Evolutionary conservation across 2,329 filamentous ascomycete species (phyloP).

Genomic region (Clarireedia paspali): DNA sequence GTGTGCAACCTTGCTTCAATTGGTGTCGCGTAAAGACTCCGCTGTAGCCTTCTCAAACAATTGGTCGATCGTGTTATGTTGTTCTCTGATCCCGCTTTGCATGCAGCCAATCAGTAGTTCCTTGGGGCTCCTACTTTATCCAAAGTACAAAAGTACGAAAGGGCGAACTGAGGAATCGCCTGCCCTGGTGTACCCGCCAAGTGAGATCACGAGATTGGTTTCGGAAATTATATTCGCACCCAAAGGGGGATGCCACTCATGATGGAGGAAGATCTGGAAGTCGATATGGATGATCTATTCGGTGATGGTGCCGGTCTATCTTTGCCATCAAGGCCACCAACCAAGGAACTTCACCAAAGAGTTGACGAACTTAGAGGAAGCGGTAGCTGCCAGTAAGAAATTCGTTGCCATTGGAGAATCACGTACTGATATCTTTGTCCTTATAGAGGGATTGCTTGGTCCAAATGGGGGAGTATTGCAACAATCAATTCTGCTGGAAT

Average conservation of each 20-base stretch:
- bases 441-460: conserved; percentile 74
- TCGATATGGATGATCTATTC: conserved; percentile 65
- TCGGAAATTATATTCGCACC: not conserved
- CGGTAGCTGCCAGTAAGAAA: conserved; percentile 74
- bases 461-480: conserved; percentile 77
- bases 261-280: conserved; percentile 48
- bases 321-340: conserved; percentile 41
- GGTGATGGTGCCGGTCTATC: conserved; percentile 58
- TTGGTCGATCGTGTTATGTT: too few relatives aligned
- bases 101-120: too few relatives aligned
- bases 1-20: too few relatives aligned
- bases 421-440: conserved; percentile 4
- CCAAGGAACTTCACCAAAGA: conserved; percentile 62
- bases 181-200: too few relatives aligned
- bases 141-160: too few relatives aligned
- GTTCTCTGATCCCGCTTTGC: too few relatives aligned
- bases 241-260: conserved; percentile 39
- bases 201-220: too few relatives aligned
- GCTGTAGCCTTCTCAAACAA: too few relatives aligned
- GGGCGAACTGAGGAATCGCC: too few relatives aligned
- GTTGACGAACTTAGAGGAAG: conserved; percentile 68
- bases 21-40: too few relatives aligned
- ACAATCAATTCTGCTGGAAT: conserved; percentile 67
- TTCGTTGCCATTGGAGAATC: not conserved
- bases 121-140: too few relatives aligned